These are phyloP conservation scores for Astragalus glycyphyllos DNA, from an alignment of 306 rosid genomes.

Conservation along the genomic window DNA sequence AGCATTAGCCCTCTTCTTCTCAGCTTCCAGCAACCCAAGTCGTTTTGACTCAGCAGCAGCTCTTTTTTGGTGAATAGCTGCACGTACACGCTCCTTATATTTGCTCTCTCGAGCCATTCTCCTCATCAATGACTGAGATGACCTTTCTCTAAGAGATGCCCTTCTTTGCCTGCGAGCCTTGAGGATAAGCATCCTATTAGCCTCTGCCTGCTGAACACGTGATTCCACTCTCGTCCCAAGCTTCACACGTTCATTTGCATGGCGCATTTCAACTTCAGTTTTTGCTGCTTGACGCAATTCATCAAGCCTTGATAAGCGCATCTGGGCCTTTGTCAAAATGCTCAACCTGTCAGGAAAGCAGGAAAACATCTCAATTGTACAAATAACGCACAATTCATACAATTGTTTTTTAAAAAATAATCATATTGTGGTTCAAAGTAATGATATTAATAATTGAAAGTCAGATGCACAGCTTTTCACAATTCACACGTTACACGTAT, in stretches of 20 bases:
- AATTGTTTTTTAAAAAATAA: background rate
- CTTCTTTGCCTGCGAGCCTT: conserved; percentile 83
- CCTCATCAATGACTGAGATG: conserved; percentile 77
- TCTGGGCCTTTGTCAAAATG: conserved; percentile 78
- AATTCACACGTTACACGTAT: too few species aligned
- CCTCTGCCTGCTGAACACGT: conserved; percentile 92
- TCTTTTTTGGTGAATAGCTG: conserved; percentile 87
- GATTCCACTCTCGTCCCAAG: conserved; percentile 80
- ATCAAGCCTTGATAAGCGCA: conserved; percentile 84
- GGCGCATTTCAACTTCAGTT: conserved; percentile 71
- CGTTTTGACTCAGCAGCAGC: conserved; percentile 90
- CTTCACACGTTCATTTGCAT: conserved; percentile 69
- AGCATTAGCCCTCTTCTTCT: conserved; percentile 83
- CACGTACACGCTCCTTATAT: conserved; percentile 85
- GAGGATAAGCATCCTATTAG: conserved; percentile 82
- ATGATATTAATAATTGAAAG: conserved; percentile 8
- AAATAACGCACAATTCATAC: conserved; percentile 23
- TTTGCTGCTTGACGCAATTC: conserved; percentile 93
- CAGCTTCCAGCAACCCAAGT: conserved; percentile 78
- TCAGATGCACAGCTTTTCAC: conserved; percentile 4
- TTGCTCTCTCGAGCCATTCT: conserved; percentile 85
- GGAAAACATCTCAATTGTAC: conserved; percentile 28
- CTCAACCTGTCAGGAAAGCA: conserved; percentile 66
- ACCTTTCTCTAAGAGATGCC: conserved; percentile 86
- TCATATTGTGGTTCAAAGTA: background rate